Evolutionary conservation across 2,329 filamentous ascomycete species (phyloP).

Genomic region (Cercospora sesami): DNA sequence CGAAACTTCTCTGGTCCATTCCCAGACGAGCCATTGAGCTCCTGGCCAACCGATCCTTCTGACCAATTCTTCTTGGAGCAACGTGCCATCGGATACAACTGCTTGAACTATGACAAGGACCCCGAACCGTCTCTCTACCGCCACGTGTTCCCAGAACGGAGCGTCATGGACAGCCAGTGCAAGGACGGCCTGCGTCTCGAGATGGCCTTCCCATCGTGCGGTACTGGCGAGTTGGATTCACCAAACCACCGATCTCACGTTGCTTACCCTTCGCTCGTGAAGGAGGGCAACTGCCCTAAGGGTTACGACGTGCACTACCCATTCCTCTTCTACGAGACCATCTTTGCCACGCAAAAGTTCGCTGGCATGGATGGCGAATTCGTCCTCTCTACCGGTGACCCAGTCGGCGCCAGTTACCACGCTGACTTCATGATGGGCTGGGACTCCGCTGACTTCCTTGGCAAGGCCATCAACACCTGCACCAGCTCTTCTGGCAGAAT

Average conservation of each 20-base stretch:
- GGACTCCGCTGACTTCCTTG: constrained; percentile 64
- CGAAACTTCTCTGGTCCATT: constrained; percentile 70
- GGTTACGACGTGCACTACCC: constrained; percentile 68
- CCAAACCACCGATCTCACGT: constrained; percentile 64
- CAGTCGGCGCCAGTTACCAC: constrained; percentile 70
- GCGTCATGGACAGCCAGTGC: constrained; percentile 77
- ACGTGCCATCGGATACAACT: constrained; percentile 92
- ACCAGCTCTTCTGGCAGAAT: constrained; percentile 69
- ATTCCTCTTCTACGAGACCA: constrained; percentile 81
- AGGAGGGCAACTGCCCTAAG: constrained; percentile 72
- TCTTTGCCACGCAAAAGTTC: constrained; percentile 73
- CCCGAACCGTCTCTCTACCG: constrained; percentile 76
- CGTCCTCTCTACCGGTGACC: constrained; percentile 75
- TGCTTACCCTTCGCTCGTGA: constrained; percentile 74
- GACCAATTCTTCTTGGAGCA: constrained; percentile 71
- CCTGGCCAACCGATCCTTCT: constrained; percentile 64
- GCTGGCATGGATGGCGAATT: constrained; percentile 65
- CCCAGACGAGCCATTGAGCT: constrained; percentile 67
- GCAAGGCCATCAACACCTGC: constrained; percentile 72
- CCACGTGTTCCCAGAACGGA: constrained; percentile 78
- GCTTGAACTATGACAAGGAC: constrained; percentile 70
- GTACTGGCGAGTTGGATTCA: constrained; percentile 64
- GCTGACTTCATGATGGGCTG: constrained; percentile 81
- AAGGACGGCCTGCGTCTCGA: constrained; percentile 78
- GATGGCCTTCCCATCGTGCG: constrained; percentile 86